Percentiles rank a stretch among this genome's conserved stretches.
Evolutionary conservation across 257 asterid species (phyloP).

Genomic region (Solanum verrucosum): DNA sequence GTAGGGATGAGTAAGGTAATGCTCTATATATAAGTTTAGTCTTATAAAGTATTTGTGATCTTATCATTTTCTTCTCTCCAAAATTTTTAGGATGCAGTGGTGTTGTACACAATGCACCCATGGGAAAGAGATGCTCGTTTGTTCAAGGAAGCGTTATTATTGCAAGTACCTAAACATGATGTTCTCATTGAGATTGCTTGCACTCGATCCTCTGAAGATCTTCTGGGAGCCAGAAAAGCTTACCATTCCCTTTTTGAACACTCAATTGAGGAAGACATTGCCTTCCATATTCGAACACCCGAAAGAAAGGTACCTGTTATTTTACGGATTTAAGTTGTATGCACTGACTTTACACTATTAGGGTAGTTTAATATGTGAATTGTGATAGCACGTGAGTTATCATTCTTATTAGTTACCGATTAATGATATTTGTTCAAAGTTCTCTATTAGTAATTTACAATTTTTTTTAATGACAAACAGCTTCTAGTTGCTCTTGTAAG

Average conservation of each 20-base stretch:
- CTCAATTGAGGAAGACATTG: constrained; percentile 77
- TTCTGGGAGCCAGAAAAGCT: constrained; percentile 75
- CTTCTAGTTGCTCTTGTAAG: constrained; percentile 67
- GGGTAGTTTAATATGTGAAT: not conserved
- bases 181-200: constrained; percentile 57
- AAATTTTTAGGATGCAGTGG: constrained; percentile 51
- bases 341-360: not conserved
- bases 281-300: constrained; percentile 28
- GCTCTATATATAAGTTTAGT: not conserved
- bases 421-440: not conserved
- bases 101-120: constrained; percentile 82
- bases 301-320: constrained; percentile 29
- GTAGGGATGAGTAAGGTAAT: not conserved
- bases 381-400: not conserved
- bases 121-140: constrained; percentile 92
- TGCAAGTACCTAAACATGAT: constrained; percentile 27
- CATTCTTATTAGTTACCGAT: not conserved
- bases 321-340: not conserved
- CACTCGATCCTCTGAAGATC: constrained; percentile 58
- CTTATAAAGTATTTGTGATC: not conserved
- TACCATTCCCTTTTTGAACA: constrained; percentile 74
- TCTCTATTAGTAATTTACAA: not conserved
- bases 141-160: constrained; percentile 33
- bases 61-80: not conserved
- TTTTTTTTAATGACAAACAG: constrained; percentile 22